Conservation (phyloP, 257 asterid genomes). For the Capsicum baccatum region DNA sequence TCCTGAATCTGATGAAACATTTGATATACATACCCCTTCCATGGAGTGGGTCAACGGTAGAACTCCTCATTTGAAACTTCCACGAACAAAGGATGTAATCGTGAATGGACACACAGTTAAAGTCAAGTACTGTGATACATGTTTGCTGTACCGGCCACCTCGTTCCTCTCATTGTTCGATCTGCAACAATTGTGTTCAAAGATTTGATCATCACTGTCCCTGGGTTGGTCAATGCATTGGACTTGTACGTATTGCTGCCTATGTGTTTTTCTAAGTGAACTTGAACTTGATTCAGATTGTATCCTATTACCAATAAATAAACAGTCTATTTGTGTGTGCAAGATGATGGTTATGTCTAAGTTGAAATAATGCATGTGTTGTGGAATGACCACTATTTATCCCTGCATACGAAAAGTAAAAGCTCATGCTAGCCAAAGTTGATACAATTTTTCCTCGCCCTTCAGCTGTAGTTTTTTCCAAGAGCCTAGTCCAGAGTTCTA, state of each 20-base stretch:
- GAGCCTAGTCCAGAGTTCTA: background rate
- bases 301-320: constrained; percentile 13
- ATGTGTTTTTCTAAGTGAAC: background rate
- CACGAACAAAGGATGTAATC: constrained; percentile 69
- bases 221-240: constrained; percentile 99
- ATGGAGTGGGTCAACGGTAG: constrained; percentile 89
- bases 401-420: background rate
- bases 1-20: constrained; percentile 63
- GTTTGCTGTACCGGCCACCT: constrained; percentile 92
- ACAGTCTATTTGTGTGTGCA: background rate
- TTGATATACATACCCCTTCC: constrained; percentile 63
- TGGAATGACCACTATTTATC: background rate
- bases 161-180: constrained; percentile 97
- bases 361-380: background rate
- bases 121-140: constrained; percentile 85
- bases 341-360: background rate
- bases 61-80: constrained; percentile 75
- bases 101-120: constrained; percentile 76
- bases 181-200: constrained; percentile 93
- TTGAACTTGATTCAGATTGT: background rate
- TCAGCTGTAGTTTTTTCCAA: constrained; percentile 19
- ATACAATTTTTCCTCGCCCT: background rate
- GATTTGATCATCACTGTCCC: constrained; percentile 92
- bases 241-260: constrained; percentile 56
- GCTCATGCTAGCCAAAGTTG: constrained; percentile 1